phyloP scores from a whole-genome alignment of 352 stramenopile genomes.

The Pythium pyrilobum region DNA sequence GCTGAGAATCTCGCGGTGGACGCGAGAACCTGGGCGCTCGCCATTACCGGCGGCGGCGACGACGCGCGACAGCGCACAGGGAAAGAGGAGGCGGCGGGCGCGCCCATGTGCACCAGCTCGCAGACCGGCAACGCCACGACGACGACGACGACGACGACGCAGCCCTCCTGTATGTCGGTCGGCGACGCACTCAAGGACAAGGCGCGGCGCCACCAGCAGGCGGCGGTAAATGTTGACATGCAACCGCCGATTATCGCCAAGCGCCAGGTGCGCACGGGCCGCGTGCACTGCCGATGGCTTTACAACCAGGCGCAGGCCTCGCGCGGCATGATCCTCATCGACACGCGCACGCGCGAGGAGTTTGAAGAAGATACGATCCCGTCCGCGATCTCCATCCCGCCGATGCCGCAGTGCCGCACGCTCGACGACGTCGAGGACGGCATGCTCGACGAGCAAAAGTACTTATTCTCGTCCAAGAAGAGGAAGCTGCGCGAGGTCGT shows the following conservation, averaged over 20 bases:
- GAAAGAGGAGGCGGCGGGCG: no score
- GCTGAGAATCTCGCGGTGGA: no score
- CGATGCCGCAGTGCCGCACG: constrained; percentile 30
- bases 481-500: constrained; percentile 77
- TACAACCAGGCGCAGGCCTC: constrained; percentile 82
- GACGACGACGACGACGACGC: neutral
- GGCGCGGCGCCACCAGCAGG: neutral
- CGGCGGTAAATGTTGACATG: constrained; percentile 1
- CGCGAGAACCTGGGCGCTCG: no score
- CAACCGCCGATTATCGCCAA: constrained; percentile 25
- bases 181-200: constrained; percentile 8
- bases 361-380: constrained; percentile 78
- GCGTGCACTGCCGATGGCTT: constrained; percentile 77
- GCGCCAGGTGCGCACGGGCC: constrained; percentile 52
- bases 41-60: neutral
- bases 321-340: constrained; percentile 72
- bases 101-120: no score
- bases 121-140: neutral
- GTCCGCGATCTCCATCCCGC: constrained; percentile 66
- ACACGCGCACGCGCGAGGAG: constrained; percentile 39
- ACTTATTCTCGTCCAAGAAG: constrained; percentile 68
- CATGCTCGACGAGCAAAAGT: constrained; percentile 61
- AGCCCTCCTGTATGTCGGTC: constrained; percentile 17
- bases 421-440: constrained; percentile 49
- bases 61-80: no score